Evolutionary conservation across 768 basidiomycete species (phyloP), one percentile per base, ranked within the genome.

Genomic region (Leucosporidium yakuticum): DNA sequence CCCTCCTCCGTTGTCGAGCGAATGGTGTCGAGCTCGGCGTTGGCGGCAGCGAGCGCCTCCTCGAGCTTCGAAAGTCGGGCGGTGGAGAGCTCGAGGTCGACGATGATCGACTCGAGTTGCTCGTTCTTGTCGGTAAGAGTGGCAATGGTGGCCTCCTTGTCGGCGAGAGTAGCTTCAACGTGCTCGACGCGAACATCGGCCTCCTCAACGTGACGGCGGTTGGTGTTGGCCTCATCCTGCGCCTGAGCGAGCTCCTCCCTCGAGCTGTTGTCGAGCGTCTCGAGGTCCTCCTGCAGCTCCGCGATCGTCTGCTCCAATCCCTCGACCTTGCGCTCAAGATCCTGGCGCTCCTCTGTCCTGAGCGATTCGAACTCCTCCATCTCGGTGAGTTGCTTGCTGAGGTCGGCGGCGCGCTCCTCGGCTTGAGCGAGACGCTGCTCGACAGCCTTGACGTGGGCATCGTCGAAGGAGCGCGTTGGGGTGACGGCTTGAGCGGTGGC

Each of bases 1-100:
- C 56, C 60, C 21, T 71, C 70, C 11, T 71, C 70, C 11, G 60
- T 29, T 4, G 39, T 11, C 0, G 67, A 60, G 27, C 70, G 63
- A 1, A 65, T 32, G 7, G 65, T 56, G 49, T 68, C 70, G 7
- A 71, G 50, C 32, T 47, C 67, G 23, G 15, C 39, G 5, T 36
- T 34, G 20, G 39, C 39, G 39, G 51, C 34, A 27, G 50, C 32
- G 27, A 23, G 48, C 2, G 58, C 31, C 2, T 47, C 19, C 36
- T 62, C 61, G 23, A 48, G 25, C 15, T 32, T 21, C 8, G 44
- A 23, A 21, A 63, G 27, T 1, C 54, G 54, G 25, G 21, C 21
- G 44, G n/a, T 14, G 5, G 39, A n/a, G 57, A 63, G 44, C 11
- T 58, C 25, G 20, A 58, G 57, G 15, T 44, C 49, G 15, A 31